Percentiles rank a stretch among this genome's conserved stretches.
Conservation (phyloP, 139 green algal genomes). For the Deuterostichococcus epilithicus region DNA sequence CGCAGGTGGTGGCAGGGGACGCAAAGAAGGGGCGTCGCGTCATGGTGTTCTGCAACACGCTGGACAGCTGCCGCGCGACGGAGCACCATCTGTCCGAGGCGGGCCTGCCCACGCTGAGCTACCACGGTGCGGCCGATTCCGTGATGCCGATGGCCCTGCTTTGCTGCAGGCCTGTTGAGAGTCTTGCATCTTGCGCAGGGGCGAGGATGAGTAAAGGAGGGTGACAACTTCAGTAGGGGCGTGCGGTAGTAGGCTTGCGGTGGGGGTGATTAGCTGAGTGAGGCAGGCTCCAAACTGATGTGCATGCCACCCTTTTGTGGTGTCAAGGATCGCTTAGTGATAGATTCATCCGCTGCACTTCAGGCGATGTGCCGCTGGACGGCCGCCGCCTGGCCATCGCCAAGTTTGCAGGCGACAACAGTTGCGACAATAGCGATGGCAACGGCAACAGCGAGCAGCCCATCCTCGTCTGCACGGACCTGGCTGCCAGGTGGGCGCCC, state of each 20-base stretch:
- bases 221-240: no score
- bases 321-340: no score
- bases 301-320: no score
- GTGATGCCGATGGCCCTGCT: slow-evolving; percentile 51
- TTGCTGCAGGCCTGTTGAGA: no score
- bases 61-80: slow-evolving; percentile 79
- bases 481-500: slow-evolving; percentile 71
- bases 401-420: slow-evolving; percentile 19
- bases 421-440: no score
- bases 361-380: slow-evolving; percentile 43
- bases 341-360: background rate
- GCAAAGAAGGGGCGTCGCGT: slow-evolving; percentile 22
- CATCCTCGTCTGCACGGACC: slow-evolving; percentile 90
- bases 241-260: no score
- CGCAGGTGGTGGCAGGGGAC: slow-evolving; percentile 51
- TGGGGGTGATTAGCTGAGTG: no score
- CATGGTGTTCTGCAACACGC: slow-evolving; percentile 97
- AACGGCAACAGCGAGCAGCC: slow-evolving; percentile 19
- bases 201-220: no score
- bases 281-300: no score
- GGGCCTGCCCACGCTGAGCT: slow-evolving; percentile 72
- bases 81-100: slow-evolving; percentile 80
- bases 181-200: no score
- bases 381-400: slow-evolving; percentile 31
- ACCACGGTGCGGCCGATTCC: slow-evolving; percentile 65